Conservation (phyloP, 2,329 filamentous ascomycete species). For the Ophioceras dolichostomum region DNA sequence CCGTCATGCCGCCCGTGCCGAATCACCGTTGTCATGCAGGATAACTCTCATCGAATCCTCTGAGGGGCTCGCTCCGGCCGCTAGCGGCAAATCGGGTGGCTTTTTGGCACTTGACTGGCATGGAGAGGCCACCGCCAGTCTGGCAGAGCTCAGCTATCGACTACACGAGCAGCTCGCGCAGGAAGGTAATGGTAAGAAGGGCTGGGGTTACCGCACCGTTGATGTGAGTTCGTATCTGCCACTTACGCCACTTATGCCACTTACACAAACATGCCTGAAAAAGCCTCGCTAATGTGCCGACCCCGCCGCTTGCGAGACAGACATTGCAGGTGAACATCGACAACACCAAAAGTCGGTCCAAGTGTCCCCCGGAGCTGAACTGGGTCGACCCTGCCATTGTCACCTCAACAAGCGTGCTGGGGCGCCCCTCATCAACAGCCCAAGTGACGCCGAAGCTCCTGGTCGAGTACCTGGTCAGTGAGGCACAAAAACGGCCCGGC, state of each 20-base stretch:
- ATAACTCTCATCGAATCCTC: constrained; percentile 36
- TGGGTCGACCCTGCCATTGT: constrained; percentile 1
- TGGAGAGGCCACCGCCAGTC: constrained; percentile 35
- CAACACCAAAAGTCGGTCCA: constrained; percentile 10
- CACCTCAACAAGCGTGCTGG: neutral
- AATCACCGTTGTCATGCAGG: constrained; percentile 48
- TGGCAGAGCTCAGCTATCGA: constrained; percentile 57
- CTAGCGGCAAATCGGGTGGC: constrained; percentile 62
- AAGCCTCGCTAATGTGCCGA: too few relatives aligned
- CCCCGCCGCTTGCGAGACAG: neutral
- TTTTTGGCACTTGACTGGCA: constrained; percentile 70
- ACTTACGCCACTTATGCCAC: too few relatives aligned
- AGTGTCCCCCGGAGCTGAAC: neutral
- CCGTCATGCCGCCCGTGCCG: constrained; percentile 28
- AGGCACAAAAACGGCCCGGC: constrained; percentile 39
- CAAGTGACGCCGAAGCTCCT: constrained; percentile 52
- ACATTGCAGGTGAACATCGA: constrained; percentile 4
- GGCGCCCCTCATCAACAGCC: constrained; percentile 5
- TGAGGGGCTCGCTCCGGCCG: constrained; percentile 53
- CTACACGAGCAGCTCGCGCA: constrained; percentile 55
- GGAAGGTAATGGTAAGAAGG: constrained; percentile 39
- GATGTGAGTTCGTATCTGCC: too few relatives aligned
- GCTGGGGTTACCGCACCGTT: constrained; percentile 33
- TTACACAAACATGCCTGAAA: too few relatives aligned
- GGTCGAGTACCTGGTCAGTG: constrained; percentile 50